These are phyloP conservation scores for Ogataea nonfermentans DNA, from an alignment of 805 yeast genomes.

Conservation along the genomic window DNA sequence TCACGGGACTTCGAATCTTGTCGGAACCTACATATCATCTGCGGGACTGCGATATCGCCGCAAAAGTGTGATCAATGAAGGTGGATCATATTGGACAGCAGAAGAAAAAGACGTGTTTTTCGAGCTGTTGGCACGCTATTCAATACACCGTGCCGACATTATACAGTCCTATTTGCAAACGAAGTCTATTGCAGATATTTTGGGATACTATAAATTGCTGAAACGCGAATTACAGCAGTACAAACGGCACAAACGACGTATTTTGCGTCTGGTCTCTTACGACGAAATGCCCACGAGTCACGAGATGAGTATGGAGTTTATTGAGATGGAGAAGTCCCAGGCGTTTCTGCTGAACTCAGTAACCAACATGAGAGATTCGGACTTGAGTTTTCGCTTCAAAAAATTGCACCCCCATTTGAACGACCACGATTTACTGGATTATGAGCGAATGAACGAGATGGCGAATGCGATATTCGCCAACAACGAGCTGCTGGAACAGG, in stretches of 20 bases:
- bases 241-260: slow-evolving; percentile 25
- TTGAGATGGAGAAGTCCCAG: slow-evolving; percentile 42
- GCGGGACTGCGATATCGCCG: slow-evolving; percentile 12
- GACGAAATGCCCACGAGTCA: slow-evolving; percentile 49
- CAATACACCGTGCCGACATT: slow-evolving; percentile 45
- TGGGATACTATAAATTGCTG: slow-evolving; percentile 43
- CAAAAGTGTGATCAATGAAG: slow-evolving; percentile 14
- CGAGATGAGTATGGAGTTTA: slow-evolving; percentile 47
- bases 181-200: slow-evolving; percentile 45
- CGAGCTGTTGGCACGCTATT: slow-evolving; percentile 44
- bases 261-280: slow-evolving; percentile 34
- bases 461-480: slow-evolving; percentile 13
- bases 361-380: slow-evolving; percentile 13
- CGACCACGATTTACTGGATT: slow-evolving; percentile 17
- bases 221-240: slow-evolving; percentile 27
- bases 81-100: slow-evolving; percentile 44
- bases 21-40: slow-evolving; percentile 21
- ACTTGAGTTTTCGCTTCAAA: slow-evolving; percentile 15
- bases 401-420: slow-evolving; percentile 10
- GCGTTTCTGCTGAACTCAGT: slow-evolving; percentile 16
- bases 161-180: slow-evolving; percentile 38
- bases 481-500: slow-evolving; percentile 9
- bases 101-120: slow-evolving; percentile 54
- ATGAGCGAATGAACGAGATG: slow-evolving; percentile 12
- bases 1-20: slow-evolving; percentile 13